Evolutionary conservation across 306 rosid species (phyloP).

Genomic region (Lupinus albus): DNA sequence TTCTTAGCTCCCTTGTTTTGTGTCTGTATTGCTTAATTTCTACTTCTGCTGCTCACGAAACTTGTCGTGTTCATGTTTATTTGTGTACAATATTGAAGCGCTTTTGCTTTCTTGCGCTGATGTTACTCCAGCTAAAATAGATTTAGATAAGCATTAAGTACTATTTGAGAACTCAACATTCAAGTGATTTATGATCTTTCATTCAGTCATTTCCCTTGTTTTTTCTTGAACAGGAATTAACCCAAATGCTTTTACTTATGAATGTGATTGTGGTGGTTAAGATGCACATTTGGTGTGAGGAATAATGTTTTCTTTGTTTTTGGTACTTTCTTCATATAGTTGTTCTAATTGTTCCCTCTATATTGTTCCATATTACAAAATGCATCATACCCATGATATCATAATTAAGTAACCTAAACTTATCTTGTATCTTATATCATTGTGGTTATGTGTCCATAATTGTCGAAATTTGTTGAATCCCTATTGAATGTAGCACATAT

Average conservation of each 20-base stretch:
- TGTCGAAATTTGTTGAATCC: too few species aligned
- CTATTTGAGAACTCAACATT: slow-evolving; percentile 42
- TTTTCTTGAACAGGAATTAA: slow-evolving; percentile 1
- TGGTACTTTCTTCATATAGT: neutral
- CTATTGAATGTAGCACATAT: too few species aligned
- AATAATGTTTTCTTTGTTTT: neutral
- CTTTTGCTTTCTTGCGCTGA: slow-evolving; percentile 49
- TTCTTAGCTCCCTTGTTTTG: slow-evolving; percentile 17
- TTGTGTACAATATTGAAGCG: slow-evolving; percentile 63
- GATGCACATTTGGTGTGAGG: neutral
- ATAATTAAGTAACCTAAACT: too few species aligned
- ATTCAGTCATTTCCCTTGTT: slow-evolving; percentile 29
- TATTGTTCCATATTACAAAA: too few species aligned
- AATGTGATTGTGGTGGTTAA: neutral
- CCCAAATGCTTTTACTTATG: neutral
- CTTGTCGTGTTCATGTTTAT: slow-evolving; percentile 62
- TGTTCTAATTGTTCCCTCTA: too few species aligned
- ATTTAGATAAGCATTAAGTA: slow-evolving; percentile 42
- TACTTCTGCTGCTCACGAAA: slow-evolving; percentile 57
- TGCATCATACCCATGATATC: too few species aligned
- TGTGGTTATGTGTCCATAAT: too few species aligned
- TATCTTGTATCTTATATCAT: too few species aligned
- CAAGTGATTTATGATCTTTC: slow-evolving; percentile 45
- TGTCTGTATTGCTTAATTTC: slow-evolving; percentile 34
- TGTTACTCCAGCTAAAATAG: slow-evolving; percentile 46